Evolutionary conservation across 306 rosid species (phyloP).

Genomic region (Phaseolus lunatus): DNA sequence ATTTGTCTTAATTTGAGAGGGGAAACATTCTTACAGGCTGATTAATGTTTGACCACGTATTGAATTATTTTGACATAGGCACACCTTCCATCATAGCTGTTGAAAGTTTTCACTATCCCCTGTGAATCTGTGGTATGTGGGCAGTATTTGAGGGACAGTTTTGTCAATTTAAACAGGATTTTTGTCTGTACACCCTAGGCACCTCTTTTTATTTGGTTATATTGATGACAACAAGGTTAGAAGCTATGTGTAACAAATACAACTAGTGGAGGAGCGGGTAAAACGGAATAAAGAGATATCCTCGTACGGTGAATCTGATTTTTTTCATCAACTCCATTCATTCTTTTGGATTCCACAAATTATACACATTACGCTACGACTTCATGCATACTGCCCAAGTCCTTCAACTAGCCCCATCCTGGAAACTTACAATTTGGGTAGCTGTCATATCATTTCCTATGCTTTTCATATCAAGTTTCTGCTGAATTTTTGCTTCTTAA

Average conservation of each 20-base stretch:
- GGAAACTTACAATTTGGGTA: background rate
- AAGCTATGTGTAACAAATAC: background rate
- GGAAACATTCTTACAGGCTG: background rate
- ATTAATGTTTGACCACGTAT: constrained; percentile 11
- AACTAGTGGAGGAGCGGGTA: too few species aligned
- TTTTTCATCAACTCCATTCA: too few species aligned
- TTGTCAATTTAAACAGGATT: background rate
- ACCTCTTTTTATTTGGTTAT: background rate
- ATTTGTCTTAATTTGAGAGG: constrained; percentile 29
- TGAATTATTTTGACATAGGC: constrained; percentile 23
- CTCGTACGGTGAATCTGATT: too few species aligned
- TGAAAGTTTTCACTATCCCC: background rate
- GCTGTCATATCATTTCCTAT: background rate
- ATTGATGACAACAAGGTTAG: background rate
- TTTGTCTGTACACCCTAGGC: background rate
- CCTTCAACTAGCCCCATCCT: background rate
- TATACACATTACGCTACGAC: background rate
- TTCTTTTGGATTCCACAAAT: too few species aligned
- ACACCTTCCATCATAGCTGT: background rate
- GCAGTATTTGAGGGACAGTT: background rate
- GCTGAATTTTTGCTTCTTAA: background rate
- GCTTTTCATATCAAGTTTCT: constrained; percentile 8
- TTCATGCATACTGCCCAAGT: background rate
- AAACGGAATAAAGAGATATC: too few species aligned
- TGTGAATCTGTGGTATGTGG: background rate